Evolutionary conservation across 805 yeast genomes (phyloP).

Genomic region (Kodamaea fukazawae): DNA sequence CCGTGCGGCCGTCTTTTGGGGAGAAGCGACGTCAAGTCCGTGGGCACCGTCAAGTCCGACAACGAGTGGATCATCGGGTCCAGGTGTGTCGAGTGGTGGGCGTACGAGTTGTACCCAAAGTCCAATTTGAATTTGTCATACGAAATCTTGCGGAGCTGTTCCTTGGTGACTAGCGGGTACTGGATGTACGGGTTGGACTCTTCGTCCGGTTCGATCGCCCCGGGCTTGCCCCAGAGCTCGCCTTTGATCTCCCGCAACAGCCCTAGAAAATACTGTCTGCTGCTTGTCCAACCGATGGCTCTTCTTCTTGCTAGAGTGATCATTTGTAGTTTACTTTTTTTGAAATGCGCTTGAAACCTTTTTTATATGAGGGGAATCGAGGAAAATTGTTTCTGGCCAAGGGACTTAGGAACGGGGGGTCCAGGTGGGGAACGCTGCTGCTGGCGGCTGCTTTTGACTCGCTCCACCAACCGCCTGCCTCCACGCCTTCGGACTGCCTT

Average conservation of each 20-base stretch:
- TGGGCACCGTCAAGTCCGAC: slow-evolving; percentile 49
- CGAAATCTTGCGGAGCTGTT: slow-evolving; percentile 35
- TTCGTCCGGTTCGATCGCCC: slow-evolving; percentile 14
- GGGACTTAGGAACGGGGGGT: too few relatives aligned
- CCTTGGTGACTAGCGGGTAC: slow-evolving; percentile 40
- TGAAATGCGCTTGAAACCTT: too few relatives aligned
- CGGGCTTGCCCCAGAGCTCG: neutral
- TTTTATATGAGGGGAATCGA: too few relatives aligned
- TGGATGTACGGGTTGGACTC: slow-evolving; percentile 37
- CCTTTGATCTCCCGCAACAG: slow-evolving; percentile 10
- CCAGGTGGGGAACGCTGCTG: too few relatives aligned
- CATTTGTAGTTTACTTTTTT: too few relatives aligned
- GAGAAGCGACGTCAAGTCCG: slow-evolving; percentile 42
- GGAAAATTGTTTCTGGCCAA: too few relatives aligned
- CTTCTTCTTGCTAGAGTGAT: too few relatives aligned
- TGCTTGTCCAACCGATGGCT: slow-evolving; percentile 15
- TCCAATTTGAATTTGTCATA: slow-evolving; percentile 43
- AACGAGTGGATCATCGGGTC: slow-evolving; percentile 46
- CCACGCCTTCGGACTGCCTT: too few relatives aligned
- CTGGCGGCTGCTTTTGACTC: too few relatives aligned
- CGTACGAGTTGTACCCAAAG: slow-evolving; percentile 44
- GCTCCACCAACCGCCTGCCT: too few relatives aligned
- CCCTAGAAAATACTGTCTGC: slow-evolving; percentile 22
- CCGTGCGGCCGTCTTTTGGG: slow-evolving; percentile 53
- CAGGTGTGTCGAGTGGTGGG: slow-evolving; percentile 42